A percentile compares a stretch with the other conserved stretches of the same genome.
phyloP scores from a whole-genome alignment of 1,284 basidiomycete genomes.

The Austropuccinia psidii region DNA sequence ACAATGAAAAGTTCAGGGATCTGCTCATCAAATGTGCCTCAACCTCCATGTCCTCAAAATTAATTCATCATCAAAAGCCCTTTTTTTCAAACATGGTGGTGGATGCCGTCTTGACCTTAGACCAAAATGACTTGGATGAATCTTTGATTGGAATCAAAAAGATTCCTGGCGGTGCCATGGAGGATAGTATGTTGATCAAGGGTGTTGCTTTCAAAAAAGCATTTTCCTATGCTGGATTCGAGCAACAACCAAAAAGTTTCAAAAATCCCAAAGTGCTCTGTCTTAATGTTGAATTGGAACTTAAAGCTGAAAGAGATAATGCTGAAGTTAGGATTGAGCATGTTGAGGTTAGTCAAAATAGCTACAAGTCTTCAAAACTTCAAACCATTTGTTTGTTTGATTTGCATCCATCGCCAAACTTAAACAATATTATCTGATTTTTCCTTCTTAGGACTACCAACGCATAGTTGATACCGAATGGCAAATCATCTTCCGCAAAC shows the following conservation, averaged over 20 bases:
- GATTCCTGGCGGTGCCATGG: conserved; percentile 94
- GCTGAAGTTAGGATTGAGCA: conserved; percentile 95
- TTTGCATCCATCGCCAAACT: neutral
- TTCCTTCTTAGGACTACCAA: conserved; percentile 66
- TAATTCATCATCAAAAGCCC: conserved; percentile 97
- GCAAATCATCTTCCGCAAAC: conserved; percentile 98
- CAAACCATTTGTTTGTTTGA: neutral
- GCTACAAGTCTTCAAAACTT: no score
- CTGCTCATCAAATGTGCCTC: conserved; percentile 92
- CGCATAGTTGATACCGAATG: conserved; percentile 99
- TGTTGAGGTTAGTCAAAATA: conserved; percentile 55
- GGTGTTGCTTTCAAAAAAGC: conserved; percentile 99
- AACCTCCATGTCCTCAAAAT: conserved; percentile 98
- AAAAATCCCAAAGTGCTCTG: conserved; percentile 80
- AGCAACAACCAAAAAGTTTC: conserved; percentile 97
- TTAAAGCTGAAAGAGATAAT: conserved; percentile 99
- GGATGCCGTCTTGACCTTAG: conserved; percentile 83
- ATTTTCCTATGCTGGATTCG: conserved; percentile 97
- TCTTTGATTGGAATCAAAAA: conserved; percentile 97
- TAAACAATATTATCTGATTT: no score
- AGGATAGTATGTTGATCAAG: conserved; percentile 73
- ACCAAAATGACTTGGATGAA: conserved; percentile 90
- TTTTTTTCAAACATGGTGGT: conserved; percentile 99
- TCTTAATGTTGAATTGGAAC: conserved; percentile 94
- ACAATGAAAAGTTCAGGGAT: conserved; percentile 82